Base-by-base conservation (phyloP, 495 filamentous ascomycete species). In the Delitschia confertaspora region DNA sequence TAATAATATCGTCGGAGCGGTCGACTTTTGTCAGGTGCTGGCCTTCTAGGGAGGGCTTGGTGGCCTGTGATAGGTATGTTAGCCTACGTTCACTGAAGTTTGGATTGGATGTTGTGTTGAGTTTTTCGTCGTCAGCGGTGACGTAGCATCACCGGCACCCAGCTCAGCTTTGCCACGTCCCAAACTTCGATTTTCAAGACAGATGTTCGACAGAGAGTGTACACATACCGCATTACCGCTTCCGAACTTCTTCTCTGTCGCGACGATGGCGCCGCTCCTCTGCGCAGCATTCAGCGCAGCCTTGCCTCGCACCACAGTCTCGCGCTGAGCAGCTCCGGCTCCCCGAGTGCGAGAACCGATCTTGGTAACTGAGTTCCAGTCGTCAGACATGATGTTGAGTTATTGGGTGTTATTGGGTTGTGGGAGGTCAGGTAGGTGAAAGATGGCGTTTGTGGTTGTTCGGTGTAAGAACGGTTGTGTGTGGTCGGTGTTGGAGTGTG, bases 11-110 rank as follows among this genome's bases (percentile, higher is more conserved):
- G 73, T 96, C 93, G 64, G 79, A 76, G 56, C 91, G 91, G 74
- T 96, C 91, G 62, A 99, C 88, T 73, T 95, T 99, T 32, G 91
- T 96, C 38, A 96, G 73, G 60, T 83, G 87, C 67, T 99, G 91
- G 58, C 91, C 91, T 71, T 96, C 89, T 48, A 72, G 76, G 44
- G 68, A 68, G 44, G 71, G 76, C 83, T 51, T 45, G 39, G 36
- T 13, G 36, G 29, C 14, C 14, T 21, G 26, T 45, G 14, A 33
- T n/a, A n/a, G n/a, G 35, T 20, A 33, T 43, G 27, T 10, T 26
- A 6, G 9, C 14, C 24, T 33, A 43, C 33, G 55, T 42, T 42
- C 1, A n/a, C 27, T 16, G 24, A 14, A 8, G 11, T 32, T 23
- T 10, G 31, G 22, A 17, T 8, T 37, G 18, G 31, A 45, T 23